Evolutionary conservation across 805 yeast genomes (phyloP).

Genomic region (Candida sphagnicola): DNA sequence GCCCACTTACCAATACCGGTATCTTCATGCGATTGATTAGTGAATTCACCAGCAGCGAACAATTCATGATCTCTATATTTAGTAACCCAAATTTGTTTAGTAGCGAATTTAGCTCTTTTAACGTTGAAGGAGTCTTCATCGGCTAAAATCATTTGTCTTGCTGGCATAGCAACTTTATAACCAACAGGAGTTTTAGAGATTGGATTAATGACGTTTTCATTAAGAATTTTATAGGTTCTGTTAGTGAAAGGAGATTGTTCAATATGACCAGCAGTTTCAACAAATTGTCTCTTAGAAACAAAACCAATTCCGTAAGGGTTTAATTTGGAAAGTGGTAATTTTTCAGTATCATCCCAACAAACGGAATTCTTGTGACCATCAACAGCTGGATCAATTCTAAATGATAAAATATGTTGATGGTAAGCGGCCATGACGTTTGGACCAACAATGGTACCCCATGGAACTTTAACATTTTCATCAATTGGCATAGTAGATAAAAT

Average conservation of each 20-base stretch:
- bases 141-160: constrained; percentile 72
- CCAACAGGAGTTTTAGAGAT: constrained; percentile 70
- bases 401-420: constrained; percentile 77
- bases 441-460: constrained; percentile 73
- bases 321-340: constrained; percentile 50
- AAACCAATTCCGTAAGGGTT: constrained; percentile 74
- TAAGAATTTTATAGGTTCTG: constrained; percentile 71
- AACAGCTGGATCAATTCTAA: constrained; percentile 77
- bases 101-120: constrained; percentile 71
- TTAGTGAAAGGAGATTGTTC: constrained; percentile 75
- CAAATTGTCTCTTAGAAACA: constrained; percentile 54
- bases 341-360: constrained; percentile 62
- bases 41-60: constrained; percentile 82
- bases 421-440: constrained; percentile 81
- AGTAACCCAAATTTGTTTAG: constrained; percentile 80
- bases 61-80: constrained; percentile 69
- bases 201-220: constrained; percentile 68
- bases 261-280: constrained; percentile 67
- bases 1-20: constrained; percentile 74
- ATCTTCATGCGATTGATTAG: constrained; percentile 71
- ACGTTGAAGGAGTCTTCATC: constrained; percentile 58
- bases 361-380: constrained; percentile 80
- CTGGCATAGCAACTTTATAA: constrained; percentile 70
- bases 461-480: constrained; percentile 61
- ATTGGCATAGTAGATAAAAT: constrained; percentile 81